Conservation (phyloP, 2,329 filamentous ascomycete species). For the Alternaria panax region DNA sequence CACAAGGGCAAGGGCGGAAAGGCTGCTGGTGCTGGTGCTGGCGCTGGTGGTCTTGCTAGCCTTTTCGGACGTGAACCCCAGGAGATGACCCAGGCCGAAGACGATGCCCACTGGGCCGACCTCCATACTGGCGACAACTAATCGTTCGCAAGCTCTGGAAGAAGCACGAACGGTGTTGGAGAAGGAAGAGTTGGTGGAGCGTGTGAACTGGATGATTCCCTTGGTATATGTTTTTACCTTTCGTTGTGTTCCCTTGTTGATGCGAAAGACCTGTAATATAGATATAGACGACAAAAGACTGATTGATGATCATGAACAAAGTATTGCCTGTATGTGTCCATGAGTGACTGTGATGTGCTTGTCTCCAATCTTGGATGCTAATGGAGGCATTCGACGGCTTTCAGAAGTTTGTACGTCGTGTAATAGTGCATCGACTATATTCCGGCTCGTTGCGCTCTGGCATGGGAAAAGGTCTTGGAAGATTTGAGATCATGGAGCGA, state of each 20-base stretch:
- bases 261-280: not conserved
- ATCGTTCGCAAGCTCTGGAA: not conserved
- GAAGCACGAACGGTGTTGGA: not conserved
- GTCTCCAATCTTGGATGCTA: no score
- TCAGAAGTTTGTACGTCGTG: no score
- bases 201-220: not conserved
- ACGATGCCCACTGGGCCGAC: not conserved
- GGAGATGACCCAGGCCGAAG: not conserved
- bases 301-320: not conserved
- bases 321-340: not conserved
- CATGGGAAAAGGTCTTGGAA: no score
- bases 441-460: no score
- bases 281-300: not conserved
- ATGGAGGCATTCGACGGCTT: no score
- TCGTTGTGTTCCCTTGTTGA: not conserved
- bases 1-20: conserved; percentile 17
- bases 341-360: not conserved
- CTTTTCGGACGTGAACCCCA: not conserved
- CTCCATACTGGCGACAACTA: conserved; percentile 3
- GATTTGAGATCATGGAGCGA: no score
- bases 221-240: conserved; percentile 1
- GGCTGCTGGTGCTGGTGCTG: not conserved
- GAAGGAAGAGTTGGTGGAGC: not conserved
- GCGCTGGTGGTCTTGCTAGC: not conserved
- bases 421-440: no score